Evolutionary conservation across 768 basidiomycete genomes (phyloP).

Genomic region (Phlebiopsis flavidoalba): DNA sequence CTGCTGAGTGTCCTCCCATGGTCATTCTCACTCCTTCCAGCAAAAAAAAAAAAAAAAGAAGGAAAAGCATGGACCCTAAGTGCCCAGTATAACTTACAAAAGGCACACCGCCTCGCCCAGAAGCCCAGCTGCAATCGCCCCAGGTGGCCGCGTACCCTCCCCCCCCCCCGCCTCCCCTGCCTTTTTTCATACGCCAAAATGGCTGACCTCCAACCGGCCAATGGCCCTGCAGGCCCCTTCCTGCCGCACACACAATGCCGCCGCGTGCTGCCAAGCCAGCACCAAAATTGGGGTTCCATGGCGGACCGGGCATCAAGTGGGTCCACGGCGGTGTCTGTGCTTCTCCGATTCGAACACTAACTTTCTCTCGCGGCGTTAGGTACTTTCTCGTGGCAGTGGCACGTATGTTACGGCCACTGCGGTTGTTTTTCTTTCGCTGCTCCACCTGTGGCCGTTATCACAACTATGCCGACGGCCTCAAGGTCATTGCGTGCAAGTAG

Average conservation of each 20-base stretch:
- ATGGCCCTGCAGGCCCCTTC: background rate
- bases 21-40: background rate
- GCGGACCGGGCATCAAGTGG: constrained; percentile 10
- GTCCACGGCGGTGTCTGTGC: background rate
- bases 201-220: background rate
- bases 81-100: background rate
- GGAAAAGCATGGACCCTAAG: no score
- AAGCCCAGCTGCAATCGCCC: background rate
- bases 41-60: no score
- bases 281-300: constrained; percentile 7
- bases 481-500: constrained; percentile 30
- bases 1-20: background rate
- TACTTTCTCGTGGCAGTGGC: constrained; percentile 45
- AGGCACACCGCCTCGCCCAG: background rate
- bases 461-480: constrained; percentile 26
- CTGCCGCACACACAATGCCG: background rate
- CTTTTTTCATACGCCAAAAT: background rate
- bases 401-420: constrained; percentile 47
- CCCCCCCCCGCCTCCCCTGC: background rate
- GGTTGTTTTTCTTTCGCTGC: constrained; percentile 30
- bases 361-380: constrained; percentile 19
- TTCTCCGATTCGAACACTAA: background rate
- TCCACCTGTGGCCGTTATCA: constrained; percentile 43
- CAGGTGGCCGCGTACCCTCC: background rate
- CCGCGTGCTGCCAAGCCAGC: background rate